phyloP scores from a whole-genome alignment of 1,284 basidiomycete species.

The Coniferiporia sulphurascens region DNA sequence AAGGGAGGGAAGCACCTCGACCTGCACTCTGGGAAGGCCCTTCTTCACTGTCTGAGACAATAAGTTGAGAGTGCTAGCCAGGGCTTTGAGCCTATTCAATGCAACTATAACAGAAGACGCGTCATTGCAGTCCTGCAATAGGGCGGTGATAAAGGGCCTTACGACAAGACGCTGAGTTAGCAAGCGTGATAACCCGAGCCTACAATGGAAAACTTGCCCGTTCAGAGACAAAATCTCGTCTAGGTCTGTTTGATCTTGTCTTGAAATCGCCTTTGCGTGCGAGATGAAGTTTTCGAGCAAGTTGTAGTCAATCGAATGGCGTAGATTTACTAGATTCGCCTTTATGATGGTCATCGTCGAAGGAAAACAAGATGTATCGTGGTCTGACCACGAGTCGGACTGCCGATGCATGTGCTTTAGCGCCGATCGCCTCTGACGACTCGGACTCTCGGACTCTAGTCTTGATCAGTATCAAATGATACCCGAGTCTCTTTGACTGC shows the following conservation, averaged over 20 bases:
- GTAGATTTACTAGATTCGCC: no score
- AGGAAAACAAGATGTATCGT: no score
- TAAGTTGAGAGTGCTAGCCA: background rate
- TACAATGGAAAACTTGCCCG: background rate
- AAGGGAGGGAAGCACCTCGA: background rate
- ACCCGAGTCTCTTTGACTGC: no score
- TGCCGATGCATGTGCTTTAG: no score
- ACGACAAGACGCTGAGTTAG: no score
- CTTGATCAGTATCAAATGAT: no score
- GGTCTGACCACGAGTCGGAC: no score
- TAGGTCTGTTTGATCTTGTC: background rate
- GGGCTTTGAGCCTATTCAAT: background rate
- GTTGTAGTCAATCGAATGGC: background rate
- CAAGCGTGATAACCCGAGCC: no score
- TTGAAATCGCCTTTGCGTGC: background rate
- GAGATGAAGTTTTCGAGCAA: background rate
- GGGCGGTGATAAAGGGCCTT: no score
- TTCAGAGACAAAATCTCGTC: background rate
- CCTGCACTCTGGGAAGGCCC: background rate
- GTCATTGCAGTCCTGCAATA: background rate
- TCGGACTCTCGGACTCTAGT: no score
- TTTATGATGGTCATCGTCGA: no score
- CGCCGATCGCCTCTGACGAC: no score
- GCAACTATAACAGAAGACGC: background rate
- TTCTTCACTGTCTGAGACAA: background rate